Conservation (phyloP, 441 rosid species). For the Flueggea neowawraea region DNA sequence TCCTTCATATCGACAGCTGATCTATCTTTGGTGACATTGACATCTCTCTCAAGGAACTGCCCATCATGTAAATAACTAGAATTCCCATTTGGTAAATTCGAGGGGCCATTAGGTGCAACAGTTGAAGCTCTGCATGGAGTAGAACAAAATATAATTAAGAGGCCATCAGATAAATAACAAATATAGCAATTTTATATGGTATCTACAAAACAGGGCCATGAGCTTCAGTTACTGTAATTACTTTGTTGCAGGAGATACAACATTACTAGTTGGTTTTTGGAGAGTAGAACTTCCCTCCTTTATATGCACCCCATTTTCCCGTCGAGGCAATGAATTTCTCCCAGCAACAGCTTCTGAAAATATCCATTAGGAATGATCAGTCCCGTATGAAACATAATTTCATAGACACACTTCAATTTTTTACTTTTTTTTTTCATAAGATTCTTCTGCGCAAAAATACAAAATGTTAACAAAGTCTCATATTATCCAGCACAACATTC, state of each 20-base stretch:
- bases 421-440: not conserved
- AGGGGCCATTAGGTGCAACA: constrained; percentile 30
- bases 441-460: too few relatives aligned
- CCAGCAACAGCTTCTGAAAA: constrained; percentile 43
- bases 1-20: constrained; percentile 23
- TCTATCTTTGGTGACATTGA: constrained; percentile 23
- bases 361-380: constrained; percentile 9
- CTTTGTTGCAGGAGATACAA: constrained; percentile 38
- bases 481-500: too few relatives aligned
- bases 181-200: not conserved
- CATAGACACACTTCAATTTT: not conserved
- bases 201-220: not conserved
- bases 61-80: constrained; percentile 19
- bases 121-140: constrained; percentile 30
- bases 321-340: constrained; percentile 41
- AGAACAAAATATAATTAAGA: not conserved
- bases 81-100: constrained; percentile 41
- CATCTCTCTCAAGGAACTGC: constrained; percentile 16
- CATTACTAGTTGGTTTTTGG: constrained; percentile 36
- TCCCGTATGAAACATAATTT: not conserved
- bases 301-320: constrained; percentile 52
- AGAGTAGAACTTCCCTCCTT: constrained; percentile 33
- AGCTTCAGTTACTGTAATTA: constrained; percentile 22
- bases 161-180: not conserved
- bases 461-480: too few relatives aligned